Evolutionary conservation across 1,139 yeast genomes (phyloP).

Genomic region (Taphrina betulina): DNA sequence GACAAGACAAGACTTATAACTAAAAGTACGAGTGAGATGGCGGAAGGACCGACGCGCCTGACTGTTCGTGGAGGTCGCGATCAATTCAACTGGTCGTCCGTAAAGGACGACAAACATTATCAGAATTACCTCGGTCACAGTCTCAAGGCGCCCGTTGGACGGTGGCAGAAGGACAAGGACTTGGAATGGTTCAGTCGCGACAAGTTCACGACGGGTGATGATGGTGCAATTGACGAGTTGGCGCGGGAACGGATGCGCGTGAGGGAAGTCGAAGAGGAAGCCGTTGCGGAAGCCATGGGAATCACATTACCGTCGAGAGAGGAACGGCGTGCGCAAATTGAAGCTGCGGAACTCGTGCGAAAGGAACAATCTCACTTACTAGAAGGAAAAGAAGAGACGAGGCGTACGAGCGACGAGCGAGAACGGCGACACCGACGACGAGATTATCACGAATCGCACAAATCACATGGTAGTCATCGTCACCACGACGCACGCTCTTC

Average conservation of each 20-base stretch:
- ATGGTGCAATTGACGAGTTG: conserved; percentile 7
- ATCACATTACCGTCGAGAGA: background rate
- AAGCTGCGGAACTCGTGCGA: too few relatives aligned
- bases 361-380: too few relatives aligned
- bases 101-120: conserved; percentile 41
- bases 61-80: conserved; percentile 43
- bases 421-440: too few relatives aligned
- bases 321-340: too few relatives aligned
- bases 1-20: too few relatives aligned
- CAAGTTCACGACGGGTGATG: conserved; percentile 6
- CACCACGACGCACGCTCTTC: too few relatives aligned
- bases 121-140: conserved; percentile 42
- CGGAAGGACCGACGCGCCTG: conserved; percentile 38
- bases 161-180: conserved; percentile 41
- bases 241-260: conserved; percentile 22
- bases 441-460: too few relatives aligned
- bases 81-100: conserved; percentile 41
- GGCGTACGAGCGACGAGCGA: too few relatives aligned
- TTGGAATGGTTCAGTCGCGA: conserved; percentile 41
- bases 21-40: background rate
- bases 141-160: conserved; percentile 41
- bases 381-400: too few relatives aligned
- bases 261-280: conserved; percentile 40
- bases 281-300: conserved; percentile 40
- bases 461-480: too few relatives aligned